phyloP scores from a whole-genome alignment of 805 yeast genomes.

The Candida vaughaniae region DNA sequence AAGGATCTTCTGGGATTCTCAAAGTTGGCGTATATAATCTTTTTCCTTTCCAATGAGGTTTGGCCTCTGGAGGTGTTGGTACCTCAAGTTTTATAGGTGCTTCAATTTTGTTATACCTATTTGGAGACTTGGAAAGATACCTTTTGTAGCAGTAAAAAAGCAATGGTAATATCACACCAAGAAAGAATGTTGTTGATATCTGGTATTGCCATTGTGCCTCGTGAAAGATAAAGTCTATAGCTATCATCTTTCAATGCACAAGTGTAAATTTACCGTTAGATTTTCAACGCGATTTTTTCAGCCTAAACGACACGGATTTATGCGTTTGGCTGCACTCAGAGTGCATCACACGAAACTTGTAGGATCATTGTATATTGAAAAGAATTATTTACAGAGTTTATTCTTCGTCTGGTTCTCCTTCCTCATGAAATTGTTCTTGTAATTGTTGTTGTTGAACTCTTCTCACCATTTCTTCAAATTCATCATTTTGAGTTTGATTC shows the following conservation, averaged over 20 bases:
- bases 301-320: no score
- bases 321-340: no score
- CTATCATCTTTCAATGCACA: slow-evolving; percentile 30
- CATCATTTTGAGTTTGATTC: slow-evolving; percentile 26
- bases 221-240: slow-evolving; percentile 39
- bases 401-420: neutral
- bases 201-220: slow-evolving; percentile 47
- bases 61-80: slow-evolving; percentile 71
- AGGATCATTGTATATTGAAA: no score
- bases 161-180: slow-evolving; percentile 37
- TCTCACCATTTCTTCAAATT: slow-evolving; percentile 22
- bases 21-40: slow-evolving; percentile 63
- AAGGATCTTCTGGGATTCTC: slow-evolving; percentile 59
- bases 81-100: slow-evolving; percentile 49
- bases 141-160: slow-evolving; percentile 33
- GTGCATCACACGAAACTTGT: no score
- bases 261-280: no score
- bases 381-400: no score
- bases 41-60: slow-evolving; percentile 90
- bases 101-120: slow-evolving; percentile 42
- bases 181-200: slow-evolving; percentile 43
- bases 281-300: slow-evolving; percentile 7
- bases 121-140: slow-evolving; percentile 38
- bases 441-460: slow-evolving; percentile 17
- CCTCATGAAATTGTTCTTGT: neutral